Base-by-base conservation (phyloP, 2,329 filamentous ascomycete species). In the Alternaria metachromatica region DNA sequence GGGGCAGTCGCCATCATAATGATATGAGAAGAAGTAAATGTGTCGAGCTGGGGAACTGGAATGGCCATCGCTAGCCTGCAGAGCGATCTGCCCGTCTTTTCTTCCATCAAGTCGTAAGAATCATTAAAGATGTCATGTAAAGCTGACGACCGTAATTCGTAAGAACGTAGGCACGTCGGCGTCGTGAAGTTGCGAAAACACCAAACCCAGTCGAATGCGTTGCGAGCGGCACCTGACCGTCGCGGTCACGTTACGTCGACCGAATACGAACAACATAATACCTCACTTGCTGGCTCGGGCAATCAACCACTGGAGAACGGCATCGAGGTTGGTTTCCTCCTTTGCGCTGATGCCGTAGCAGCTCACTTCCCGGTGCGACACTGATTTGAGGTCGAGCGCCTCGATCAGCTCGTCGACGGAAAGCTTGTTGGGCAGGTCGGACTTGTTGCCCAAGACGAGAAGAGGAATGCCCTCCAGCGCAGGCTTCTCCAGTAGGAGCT, bases 291-390 rank as follows among this genome's bases (percentile, higher is more conserved):
- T 93, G 67, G 94, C 91, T 80, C 92, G 92, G 72, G 94, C 95
- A 80, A 99, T 95, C 79, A 99, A 85, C 92, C 96, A 99, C 80
- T 97, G 92, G 74, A 99, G 86, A 56, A 99, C 96, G 7, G 95
- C 96, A 78, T 99, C 95, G 69, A 99, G 89, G 82, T 99, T 99
- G 62, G 95, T 99, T 83, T 99, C 96, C 80, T 98, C 95, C 82
- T 98, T 98, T 65, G 95, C 96, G 80, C 94, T 97, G 83, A 99
- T 97, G 66, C 95, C 95, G 81, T 99, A 99, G 83, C 96, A 98
- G 83, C 93, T 97, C 72, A 99, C 95, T 81, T 99, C 96, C 59
- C 96, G 92, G 75, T 93, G 91, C 64, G 90, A 92, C 79, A 99
- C 94, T 72, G 88, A 89, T 80, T 96, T 97, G 62, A 99, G 87